phyloP scores from a whole-genome alignment of 306 rosid species.

The Cercis canadensis region DNA sequence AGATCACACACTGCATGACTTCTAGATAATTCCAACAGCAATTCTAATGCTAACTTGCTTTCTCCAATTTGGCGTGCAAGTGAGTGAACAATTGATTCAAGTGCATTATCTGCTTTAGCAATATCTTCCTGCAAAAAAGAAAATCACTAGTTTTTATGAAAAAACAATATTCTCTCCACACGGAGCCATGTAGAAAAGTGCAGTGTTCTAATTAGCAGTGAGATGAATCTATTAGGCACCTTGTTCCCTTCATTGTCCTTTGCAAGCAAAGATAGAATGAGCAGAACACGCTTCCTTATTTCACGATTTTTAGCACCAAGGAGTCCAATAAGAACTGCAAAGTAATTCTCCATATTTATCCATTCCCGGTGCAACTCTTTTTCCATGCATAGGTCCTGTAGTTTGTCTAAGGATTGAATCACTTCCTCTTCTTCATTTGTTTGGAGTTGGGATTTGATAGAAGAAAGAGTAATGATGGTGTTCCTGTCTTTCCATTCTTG shows the following conservation, averaged over 20 bases:
- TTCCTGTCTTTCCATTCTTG: conserved; percentile 81
- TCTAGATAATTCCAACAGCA: conserved; percentile 66
- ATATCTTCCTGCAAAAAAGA: conserved; percentile 60
- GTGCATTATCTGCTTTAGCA: conserved; percentile 54
- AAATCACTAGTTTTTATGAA: conserved; percentile 3
- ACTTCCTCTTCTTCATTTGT: conserved; percentile 51
- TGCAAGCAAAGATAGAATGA: conserved; percentile 60
- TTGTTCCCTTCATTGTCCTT: conserved; percentile 58
- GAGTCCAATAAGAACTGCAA: conserved; percentile 56
- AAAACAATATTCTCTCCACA: conserved; percentile 23
- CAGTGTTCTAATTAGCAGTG: not conserved
- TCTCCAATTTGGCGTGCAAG: conserved; percentile 70
- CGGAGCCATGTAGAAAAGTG: conserved; percentile 13
- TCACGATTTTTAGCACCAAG: conserved; percentile 60
- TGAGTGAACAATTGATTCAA: conserved; percentile 60
- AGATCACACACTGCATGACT: conserved; percentile 39
- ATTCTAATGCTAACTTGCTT: conserved; percentile 59
- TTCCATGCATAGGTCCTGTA: conserved; percentile 54
- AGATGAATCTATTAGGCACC: conserved; percentile 48
- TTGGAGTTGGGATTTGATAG: conserved; percentile 52
- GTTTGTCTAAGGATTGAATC: conserved; percentile 43
- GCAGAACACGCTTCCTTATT: conserved; percentile 53
- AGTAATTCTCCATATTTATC: conserved; percentile 64
- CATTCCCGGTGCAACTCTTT: conserved; percentile 65
- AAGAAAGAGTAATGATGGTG: conserved; percentile 53